These are phyloP conservation scores for Monosporascus ibericus DNA, from an alignment of 2,329 filamentous ascomycete species.

Conservation along the genomic window DNA sequence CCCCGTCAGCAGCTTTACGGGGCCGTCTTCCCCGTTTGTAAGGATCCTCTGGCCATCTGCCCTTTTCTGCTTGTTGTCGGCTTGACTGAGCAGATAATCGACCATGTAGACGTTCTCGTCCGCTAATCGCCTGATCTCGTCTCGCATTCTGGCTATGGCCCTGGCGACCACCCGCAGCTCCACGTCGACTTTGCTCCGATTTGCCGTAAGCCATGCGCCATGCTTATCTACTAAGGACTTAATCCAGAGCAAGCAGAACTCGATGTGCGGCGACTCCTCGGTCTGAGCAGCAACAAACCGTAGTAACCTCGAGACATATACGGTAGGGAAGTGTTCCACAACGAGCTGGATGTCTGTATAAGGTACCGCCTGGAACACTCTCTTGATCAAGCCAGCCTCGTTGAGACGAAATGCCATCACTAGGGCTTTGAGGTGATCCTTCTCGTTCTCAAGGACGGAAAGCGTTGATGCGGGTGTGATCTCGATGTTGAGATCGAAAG, in stretches of 20 bases:
- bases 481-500: slow-evolving; percentile 90
- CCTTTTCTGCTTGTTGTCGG: slow-evolving; percentile 16
- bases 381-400: slow-evolving; percentile 72
- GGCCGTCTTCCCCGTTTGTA: slow-evolving; percentile 10
- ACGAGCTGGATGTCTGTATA: slow-evolving; percentile 68
- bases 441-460: slow-evolving; percentile 56
- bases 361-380: slow-evolving; percentile 80
- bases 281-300: slow-evolving; percentile 84
- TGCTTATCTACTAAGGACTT: slow-evolving; percentile 76
- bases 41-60: slow-evolving; percentile 5
- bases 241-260: slow-evolving; percentile 93
- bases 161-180: slow-evolving; percentile 80
- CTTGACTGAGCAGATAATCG: slow-evolving; percentile 66
- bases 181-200: slow-evolving; percentile 71
- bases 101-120: slow-evolving; percentile 88
- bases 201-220: slow-evolving; percentile 77
- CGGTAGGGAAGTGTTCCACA: slow-evolving; percentile 70
- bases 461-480: slow-evolving; percentile 86
- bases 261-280: slow-evolving; percentile 86
- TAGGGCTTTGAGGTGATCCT: slow-evolving; percentile 83
- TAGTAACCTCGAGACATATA: slow-evolving; percentile 80
- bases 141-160: slow-evolving; percentile 72
- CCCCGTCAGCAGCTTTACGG: slow-evolving; percentile 17
- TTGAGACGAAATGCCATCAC: slow-evolving; percentile 98
- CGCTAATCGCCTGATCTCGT: slow-evolving; percentile 74